Percentiles rank a stretch among this genome's conserved stretches.
Evolutionary conservation across 2,329 filamentous ascomycete species (phyloP).

Genomic region (Cordyceps javanica): DNA sequence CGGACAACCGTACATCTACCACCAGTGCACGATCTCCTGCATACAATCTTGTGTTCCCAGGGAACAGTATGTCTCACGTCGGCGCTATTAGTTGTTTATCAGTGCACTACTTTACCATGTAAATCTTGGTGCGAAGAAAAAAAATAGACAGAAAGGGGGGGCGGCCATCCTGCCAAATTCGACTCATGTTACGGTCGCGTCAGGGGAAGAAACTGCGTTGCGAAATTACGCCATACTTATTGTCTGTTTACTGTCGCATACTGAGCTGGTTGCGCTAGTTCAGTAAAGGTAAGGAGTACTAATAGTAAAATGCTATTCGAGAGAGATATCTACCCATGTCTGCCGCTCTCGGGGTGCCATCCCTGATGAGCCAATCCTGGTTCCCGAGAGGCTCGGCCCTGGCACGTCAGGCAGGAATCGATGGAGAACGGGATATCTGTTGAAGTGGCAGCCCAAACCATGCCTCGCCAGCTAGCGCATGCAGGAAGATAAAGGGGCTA

Average conservation of each 20-base stretch:
- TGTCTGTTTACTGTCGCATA: too few species aligned
- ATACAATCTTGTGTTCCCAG: not conserved
- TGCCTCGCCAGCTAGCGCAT: not conserved
- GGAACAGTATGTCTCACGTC: not conserved
- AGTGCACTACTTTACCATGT: too few species aligned
- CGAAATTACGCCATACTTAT: too few species aligned
- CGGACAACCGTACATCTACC: not conserved
- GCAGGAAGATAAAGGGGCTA: not conserved
- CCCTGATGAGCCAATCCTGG: not conserved
- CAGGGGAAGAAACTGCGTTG: too few species aligned
- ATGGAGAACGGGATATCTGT: not conserved
- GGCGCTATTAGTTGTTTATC: not conserved
- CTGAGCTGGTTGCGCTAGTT: too few species aligned
- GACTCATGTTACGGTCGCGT: too few species aligned
- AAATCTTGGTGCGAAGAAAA: too few species aligned
- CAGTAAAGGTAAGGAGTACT: too few species aligned
- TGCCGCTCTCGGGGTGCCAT: not conserved
- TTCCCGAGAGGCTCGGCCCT: not conserved
- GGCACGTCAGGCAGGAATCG: not conserved
- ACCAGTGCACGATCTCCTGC: not conserved
- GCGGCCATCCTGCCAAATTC: too few species aligned
- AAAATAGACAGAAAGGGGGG: too few species aligned
- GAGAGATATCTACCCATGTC: too few species aligned
- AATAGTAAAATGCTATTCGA: too few species aligned
- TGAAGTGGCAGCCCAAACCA: not conserved